Conservation (phyloP, 768 basidiomycete species). For the Suillus fuscotomentosus region DNA sequence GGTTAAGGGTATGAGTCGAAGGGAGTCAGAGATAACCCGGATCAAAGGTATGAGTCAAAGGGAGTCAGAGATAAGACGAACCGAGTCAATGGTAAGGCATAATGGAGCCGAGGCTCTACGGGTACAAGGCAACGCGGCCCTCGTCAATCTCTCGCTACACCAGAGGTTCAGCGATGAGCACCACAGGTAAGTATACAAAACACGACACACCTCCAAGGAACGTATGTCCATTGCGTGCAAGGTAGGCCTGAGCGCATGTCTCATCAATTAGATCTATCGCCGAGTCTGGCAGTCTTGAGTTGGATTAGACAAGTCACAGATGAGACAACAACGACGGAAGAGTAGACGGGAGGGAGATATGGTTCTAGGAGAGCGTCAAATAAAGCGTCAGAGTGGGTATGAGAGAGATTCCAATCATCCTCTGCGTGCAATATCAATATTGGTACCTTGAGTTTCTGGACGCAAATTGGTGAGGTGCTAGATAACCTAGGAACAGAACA, state of each 20-base stretch:
- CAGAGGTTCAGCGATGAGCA: neutral
- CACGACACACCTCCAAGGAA: neutral
- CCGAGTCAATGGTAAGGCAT: too few species aligned
- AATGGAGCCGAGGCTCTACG: too few species aligned
- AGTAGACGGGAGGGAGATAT: constrained; percentile 47
- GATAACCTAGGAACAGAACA: neutral
- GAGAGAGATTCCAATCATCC: constrained; percentile 73
- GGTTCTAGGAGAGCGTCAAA: constrained; percentile 69
- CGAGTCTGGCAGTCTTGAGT: constrained; percentile 7
- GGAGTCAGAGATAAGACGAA: too few species aligned
- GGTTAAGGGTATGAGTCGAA: too few species aligned
- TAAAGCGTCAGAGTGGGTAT: constrained; percentile 63
- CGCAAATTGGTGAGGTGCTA: neutral
- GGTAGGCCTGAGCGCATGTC: constrained; percentile 2
- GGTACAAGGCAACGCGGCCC: too few species aligned
- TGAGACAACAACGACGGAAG: neutral
- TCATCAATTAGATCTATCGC: constrained; percentile 10
- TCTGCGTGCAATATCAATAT: constrained; percentile 73
- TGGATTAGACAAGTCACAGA: neutral
- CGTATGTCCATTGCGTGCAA: constrained; percentile 7
- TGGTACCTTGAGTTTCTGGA: constrained; percentile 63
- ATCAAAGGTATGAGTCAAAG: too few species aligned
- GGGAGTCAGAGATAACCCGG: too few species aligned
- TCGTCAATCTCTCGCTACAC: constrained; percentile 7
- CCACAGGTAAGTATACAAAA: neutral